Conservation (phyloP, 2,329 filamentous ascomycete species). For the Hypoxylon sp. region DNA sequence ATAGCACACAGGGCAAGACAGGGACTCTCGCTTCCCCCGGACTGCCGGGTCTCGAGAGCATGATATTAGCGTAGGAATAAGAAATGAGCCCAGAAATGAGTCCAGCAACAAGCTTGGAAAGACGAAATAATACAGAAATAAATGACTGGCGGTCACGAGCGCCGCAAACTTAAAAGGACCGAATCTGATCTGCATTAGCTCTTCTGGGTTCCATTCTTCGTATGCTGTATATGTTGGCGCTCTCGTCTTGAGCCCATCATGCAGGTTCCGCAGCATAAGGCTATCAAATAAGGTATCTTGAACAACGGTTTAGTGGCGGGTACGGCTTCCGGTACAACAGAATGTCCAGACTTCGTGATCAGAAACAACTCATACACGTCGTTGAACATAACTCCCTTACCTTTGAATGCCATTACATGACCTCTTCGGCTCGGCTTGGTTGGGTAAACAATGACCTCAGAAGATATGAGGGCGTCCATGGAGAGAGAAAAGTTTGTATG, state of each 20-base stretch:
- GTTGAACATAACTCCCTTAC: conserved; percentile 22
- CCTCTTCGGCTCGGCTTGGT: conserved; percentile 18
- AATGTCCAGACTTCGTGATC: conserved; percentile 1
- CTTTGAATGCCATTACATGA: conserved; percentile 23
- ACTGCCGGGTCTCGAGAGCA: conserved; percentile 35
- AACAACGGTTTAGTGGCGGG: not conserved
- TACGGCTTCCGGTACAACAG: not conserved
- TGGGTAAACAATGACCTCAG: conserved; percentile 27
- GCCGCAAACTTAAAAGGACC: conserved; percentile 42
- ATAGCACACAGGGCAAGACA: conserved; percentile 6
- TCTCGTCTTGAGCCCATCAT: conserved; percentile 15
- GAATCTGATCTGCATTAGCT: conserved; percentile 43
- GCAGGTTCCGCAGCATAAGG: conserved; percentile 25
- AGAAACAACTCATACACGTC: not conserved
- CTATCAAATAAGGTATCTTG: conserved; percentile 24
- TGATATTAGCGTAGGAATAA: conserved; percentile 29
- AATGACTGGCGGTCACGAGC: conserved; percentile 37
- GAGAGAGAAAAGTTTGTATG: conserved; percentile 10
- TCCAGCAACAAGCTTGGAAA: conserved; percentile 21
- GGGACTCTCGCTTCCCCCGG: conserved; percentile 23
- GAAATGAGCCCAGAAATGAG: conserved; percentile 27
- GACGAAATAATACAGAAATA: conserved; percentile 34
- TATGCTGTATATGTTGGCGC: conserved; percentile 18
- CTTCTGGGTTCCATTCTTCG: conserved; percentile 23
- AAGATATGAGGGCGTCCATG: conserved; percentile 15